Evolutionary conservation across 2,329 filamentous ascomycete species (phyloP).

Genomic region (Thermomyces lanuginosus): DNA sequence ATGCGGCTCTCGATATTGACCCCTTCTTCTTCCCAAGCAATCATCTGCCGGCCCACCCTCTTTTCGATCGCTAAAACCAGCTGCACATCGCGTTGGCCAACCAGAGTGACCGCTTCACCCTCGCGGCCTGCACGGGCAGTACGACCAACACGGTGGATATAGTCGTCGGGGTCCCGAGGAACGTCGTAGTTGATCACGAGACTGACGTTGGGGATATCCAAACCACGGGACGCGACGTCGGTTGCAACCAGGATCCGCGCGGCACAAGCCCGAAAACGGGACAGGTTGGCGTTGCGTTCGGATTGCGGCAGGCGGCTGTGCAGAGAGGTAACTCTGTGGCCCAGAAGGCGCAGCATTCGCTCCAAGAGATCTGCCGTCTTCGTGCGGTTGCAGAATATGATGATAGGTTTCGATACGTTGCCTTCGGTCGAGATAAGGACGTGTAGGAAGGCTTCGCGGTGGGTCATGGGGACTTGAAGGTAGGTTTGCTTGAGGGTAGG

Average conservation of each 20-base stretch:
- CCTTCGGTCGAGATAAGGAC: slow-evolving; percentile 63
- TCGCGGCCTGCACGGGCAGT: slow-evolving; percentile 79
- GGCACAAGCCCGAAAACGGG: slow-evolving; percentile 75
- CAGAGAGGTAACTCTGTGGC: slow-evolving; percentile 78
- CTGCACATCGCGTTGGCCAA: slow-evolving; percentile 84
- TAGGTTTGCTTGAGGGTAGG: slow-evolving; percentile 69
- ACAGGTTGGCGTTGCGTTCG: slow-evolving; percentile 73
- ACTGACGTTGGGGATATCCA: slow-evolving; percentile 85
- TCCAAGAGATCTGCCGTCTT: slow-evolving; percentile 78
- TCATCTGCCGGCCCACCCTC: slow-evolving; percentile 63
- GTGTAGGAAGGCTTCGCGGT: slow-evolving; percentile 90
- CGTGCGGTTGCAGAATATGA: slow-evolving; percentile 90
- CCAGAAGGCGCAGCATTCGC: slow-evolving; percentile 68
- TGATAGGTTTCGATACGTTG: slow-evolving; percentile 61
- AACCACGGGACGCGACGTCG: slow-evolving; percentile 81
- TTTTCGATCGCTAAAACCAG: slow-evolving; percentile 80
- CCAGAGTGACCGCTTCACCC: slow-evolving; percentile 71
- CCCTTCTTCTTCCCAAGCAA: slow-evolving; percentile 70
- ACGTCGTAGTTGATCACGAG: slow-evolving; percentile 93
- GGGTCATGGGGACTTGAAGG: slow-evolving; percentile 73
- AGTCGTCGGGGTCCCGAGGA: slow-evolving; percentile 89
- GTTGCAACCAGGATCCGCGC: slow-evolving; percentile 86
- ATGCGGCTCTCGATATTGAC: slow-evolving; percentile 90
- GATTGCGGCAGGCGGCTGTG: slow-evolving; percentile 76
- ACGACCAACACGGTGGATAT: slow-evolving; percentile 89